phyloP scores from a whole-genome alignment of 306 rosid genomes.

The Nissolia schottii region DNA sequence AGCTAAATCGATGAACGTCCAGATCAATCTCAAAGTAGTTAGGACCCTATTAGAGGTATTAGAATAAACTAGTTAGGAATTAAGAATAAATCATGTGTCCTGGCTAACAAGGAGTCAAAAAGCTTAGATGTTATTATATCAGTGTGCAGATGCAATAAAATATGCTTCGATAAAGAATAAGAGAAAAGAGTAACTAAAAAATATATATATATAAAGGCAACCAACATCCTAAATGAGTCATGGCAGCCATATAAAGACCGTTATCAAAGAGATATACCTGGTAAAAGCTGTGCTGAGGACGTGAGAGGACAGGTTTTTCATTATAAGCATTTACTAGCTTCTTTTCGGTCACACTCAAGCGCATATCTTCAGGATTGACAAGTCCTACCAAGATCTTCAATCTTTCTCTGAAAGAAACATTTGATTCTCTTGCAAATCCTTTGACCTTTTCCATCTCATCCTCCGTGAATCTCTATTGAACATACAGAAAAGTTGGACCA shows the following conservation, averaged over 20 bases:
- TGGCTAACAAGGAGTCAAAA: neutral
- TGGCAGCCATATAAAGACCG: no score
- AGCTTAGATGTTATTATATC: neutral
- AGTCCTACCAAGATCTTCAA: conserved; percentile 89
- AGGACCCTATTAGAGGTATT: conserved; percentile 59
- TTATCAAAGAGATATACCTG: no score
- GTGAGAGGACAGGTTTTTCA: conserved; percentile 88
- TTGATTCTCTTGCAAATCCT: conserved; percentile 82
- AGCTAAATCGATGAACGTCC: conserved; percentile 95
- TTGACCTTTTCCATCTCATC: conserved; percentile 83
- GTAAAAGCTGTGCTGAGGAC: conserved; percentile 87
- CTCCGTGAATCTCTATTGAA: conserved; percentile 66
- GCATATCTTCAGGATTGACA: conserved; percentile 80
- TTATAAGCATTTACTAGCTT: conserved; percentile 79
- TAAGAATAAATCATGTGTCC: neutral
- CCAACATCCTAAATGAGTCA: no score
- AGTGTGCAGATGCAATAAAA: no score
- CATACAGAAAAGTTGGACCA: neutral
- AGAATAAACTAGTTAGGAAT: neutral
- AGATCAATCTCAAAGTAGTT: conserved; percentile 94
- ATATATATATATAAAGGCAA: no score
- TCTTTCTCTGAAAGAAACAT: conserved; percentile 77
- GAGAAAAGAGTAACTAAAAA: no score
- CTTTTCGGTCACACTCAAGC: conserved; percentile 66
- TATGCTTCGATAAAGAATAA: no score